Base-by-base conservation (phyloP, 768 basidiomycete genomes). In the Aureoboletus auriporus region DNA sequence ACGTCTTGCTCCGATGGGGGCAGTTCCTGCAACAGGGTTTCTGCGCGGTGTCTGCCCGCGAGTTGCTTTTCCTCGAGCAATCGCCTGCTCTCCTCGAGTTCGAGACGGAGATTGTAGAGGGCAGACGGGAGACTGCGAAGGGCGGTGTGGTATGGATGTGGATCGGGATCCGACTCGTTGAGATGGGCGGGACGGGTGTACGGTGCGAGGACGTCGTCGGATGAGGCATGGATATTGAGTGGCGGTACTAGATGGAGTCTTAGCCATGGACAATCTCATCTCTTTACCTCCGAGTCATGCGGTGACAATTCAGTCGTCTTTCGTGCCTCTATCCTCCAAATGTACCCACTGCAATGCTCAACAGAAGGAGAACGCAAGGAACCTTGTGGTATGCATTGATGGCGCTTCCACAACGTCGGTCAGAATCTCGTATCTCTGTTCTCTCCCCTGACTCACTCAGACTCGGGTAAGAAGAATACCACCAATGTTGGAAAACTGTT, bases 111-210 rank as follows among this genome's bases (percentile, higher is more conserved):
- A 47, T 75, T 79, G 43, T 80, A 70, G 9, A 87, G 66, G 1
- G 86, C 84, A 1, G 79, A 77, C 0, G 89, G 89, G 14, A 93
- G 68, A 6, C 82, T 73, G 17, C 89, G 80, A 13, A 92, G 58
- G 2, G 83, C 77, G 1, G 80, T 70, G 54, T 87, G 82, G 54
- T 86, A 87, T 1, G 86, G 82, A 57, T 82, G 76, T 26, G 54
- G 63, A 29, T 74, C 57, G 3, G 0, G 78, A 74, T 31, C 78
- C 75, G 4, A 73, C 63, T 12, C 51, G 46, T 69, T 60, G 12
- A 86, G 64, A 16, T 67, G 68, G 0, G 85, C 76, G 20, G n/a
- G n/a, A n/a, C n/a, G n/a, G n/a, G n/a, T n/a, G n/a, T n/a, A n/a
- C n/a, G n/a, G n/a, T n/a, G n/a, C n/a, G n/a, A n/a, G n/a, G n/a